Base-by-base conservation (phyloP, 495 filamentous ascomycete genomes). In the Rostrohypoxylon terebratum region DNA sequence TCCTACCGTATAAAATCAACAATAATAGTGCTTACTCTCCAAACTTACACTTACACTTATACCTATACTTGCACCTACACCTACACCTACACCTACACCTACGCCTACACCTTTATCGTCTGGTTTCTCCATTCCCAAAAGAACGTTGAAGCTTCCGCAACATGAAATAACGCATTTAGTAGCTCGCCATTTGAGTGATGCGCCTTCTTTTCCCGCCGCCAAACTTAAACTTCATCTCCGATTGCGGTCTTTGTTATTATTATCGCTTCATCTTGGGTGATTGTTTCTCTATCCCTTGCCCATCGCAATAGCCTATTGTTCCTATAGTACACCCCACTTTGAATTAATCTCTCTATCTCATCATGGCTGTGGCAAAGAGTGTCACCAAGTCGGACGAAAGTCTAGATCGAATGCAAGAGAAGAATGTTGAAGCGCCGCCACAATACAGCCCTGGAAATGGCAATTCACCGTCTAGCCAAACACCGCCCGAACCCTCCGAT, bases 401-500 rank as follows among this genome's bases (percentile, higher is more conserved):
- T 45, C 23, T 45, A 14, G 53, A 42, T 21, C 20, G 21, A 21
- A 13, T 36, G 14, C 45, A 66, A 0, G 48, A 68, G 25, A 42
- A 68, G 18, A 48, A 72, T 38, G 63, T 63, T 34, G 77, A 79
- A 14, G 66, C 73, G 5, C 76, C 69, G 4, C 79, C 79, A 9
- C 58, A 47, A 20, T 73, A 77, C 11, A 75, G 72, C 55, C 62
- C 23, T 6, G 40, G 14, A 66, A 61, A 69, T 20, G 40, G 34
- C 16, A 36, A 23, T 28, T 28, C 36, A 8, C 38, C 47, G 40
- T 21, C 48, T 36, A 57, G 4, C 38, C 71, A 63, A 31, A 31
- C 18, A n/a, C 55, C 45, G 14, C 21, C 33, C 3, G 59, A 23
- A 9, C 48, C 54, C 13, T 40, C 47, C 23, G 68, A 78, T 13